Evolutionary conservation across 1,284 basidiomycete species (phyloP).

Genomic region (Boletus mariae): DNA sequence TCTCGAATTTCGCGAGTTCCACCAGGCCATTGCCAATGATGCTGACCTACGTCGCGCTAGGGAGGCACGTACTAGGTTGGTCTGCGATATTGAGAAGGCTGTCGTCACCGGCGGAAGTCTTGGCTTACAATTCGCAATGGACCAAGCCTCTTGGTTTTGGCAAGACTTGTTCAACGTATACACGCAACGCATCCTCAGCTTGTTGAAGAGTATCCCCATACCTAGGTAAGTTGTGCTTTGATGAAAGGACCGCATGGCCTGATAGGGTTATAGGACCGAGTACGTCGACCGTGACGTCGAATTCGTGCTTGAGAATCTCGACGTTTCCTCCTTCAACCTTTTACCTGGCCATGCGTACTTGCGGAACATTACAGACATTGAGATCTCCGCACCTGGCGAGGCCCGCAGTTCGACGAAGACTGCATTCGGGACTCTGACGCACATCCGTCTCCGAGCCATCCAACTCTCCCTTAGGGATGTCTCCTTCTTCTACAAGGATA

Average conservation of each 20-base stretch:
- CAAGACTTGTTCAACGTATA: constrained; percentile 68
- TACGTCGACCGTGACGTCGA: constrained; percentile 62
- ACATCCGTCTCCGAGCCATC: constrained; percentile 58
- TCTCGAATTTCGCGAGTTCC: constrained; percentile 41
- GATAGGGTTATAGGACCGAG: constrained; percentile 47
- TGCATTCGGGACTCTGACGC: constrained; percentile 57
- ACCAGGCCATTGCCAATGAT: constrained; percentile 44
- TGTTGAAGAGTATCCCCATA: constrained; percentile 57
- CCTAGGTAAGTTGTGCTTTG: constrained; percentile 46
- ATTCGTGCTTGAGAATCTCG: constrained; percentile 68
- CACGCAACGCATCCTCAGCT: constrained; percentile 45
- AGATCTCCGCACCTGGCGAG: constrained; percentile 49
- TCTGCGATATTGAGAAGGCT: constrained; percentile 44
- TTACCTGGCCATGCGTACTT: constrained; percentile 69
- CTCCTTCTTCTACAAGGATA: constrained; percentile 69
- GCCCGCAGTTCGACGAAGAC: constrained; percentile 40
- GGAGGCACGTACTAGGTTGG: constrained; percentile 46
- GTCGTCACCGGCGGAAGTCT: constrained; percentile 33
- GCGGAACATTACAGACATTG: constrained; percentile 68
- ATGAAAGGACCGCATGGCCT: constrained; percentile 5
- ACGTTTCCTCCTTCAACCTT: constrained; percentile 58
- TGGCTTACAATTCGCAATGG: constrained; percentile 48
- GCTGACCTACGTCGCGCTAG: constrained; percentile 44
- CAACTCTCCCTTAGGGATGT: constrained; percentile 59
- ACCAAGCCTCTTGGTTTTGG: constrained; percentile 68